Evolutionary conservation across 352 stramenopile species (phyloP).

Genomic region (Bremia lactucae): DNA sequence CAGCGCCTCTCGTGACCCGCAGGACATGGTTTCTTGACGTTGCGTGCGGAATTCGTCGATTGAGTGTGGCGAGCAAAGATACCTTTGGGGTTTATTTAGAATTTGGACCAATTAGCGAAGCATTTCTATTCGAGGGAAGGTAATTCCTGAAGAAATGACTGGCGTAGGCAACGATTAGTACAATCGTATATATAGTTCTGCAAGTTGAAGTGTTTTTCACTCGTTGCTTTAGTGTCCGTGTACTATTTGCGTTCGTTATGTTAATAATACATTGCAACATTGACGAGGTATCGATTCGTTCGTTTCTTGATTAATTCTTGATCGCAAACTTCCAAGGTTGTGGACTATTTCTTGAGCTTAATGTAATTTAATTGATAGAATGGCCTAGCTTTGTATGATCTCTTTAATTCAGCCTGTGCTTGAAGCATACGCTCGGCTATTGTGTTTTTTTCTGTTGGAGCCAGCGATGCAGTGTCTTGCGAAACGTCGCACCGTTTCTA

Average conservation of each 20-base stretch:
- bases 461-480: slow-evolving; percentile 10
- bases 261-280: no score
- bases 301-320: no score
- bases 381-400: no score
- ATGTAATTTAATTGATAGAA: no score
- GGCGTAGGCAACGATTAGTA: slow-evolving; percentile 3
- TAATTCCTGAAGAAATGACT: not conserved
- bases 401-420: not conserved
- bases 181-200: no score
- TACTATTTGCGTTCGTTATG: no score
- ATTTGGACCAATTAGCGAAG: slow-evolving; percentile 7
- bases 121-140: no score
- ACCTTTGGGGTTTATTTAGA: slow-evolving; percentile 7
- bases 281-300: no score
- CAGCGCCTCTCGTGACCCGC: slow-evolving; percentile 59
- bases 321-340: no score
- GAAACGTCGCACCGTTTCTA: slow-evolving; percentile 22
- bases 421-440: slow-evolving; percentile 10
- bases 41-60: not conserved
- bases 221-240: no score
- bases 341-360: no score
- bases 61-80: slow-evolving; percentile 13
- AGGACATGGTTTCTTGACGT: slow-evolving; percentile 43
- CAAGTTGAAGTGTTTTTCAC: no score
- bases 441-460: slow-evolving; percentile 17